These are phyloP conservation scores for Delonix regia DNA, from an alignment of 306 rosid genomes.

Conservation along the genomic window DNA sequence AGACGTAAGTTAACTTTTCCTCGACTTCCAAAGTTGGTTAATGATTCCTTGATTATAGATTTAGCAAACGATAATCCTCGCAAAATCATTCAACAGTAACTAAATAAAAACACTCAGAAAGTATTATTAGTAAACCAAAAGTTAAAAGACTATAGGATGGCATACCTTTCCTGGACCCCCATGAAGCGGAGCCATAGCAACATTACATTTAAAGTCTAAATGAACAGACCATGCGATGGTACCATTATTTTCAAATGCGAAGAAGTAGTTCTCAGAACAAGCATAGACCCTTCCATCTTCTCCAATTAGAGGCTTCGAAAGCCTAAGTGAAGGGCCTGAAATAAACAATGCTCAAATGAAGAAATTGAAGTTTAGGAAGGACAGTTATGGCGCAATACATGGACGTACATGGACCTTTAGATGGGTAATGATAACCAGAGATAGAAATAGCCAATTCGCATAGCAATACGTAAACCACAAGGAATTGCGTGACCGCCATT, in stretches of 20 bases:
- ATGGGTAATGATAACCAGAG: background rate
- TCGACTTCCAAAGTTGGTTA: too few species aligned
- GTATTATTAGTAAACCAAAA: background rate
- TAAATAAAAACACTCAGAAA: too few species aligned
- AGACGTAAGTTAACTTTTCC: too few species aligned
- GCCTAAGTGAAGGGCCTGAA: slow-evolving; percentile 36
- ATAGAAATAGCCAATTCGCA: background rate
- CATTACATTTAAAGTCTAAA: slow-evolving; percentile 56
- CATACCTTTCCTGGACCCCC: slow-evolving; percentile 67
- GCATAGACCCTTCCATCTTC: slow-evolving; percentile 64
- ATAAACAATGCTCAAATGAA: background rate
- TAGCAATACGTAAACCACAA: background rate
- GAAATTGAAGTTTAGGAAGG: background rate
- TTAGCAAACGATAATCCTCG: too few species aligned
- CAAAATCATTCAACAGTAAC: too few species aligned
- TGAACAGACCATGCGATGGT: slow-evolving; percentile 64
- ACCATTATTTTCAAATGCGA: slow-evolving; percentile 71
- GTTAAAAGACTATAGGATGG: background rate
- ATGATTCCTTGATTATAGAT: too few species aligned
- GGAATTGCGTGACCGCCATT: background rate
- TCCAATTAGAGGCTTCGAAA: slow-evolving; percentile 63
- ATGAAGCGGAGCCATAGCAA: slow-evolving; percentile 53
- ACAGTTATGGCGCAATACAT: background rate
- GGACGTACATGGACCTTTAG: background rate
- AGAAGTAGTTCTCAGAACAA: slow-evolving; percentile 56